A percentile compares a stretch with the other conserved stretches of the same genome.
Evolutionary conservation across 371 early-diverging fungal genomes (phyloP).

Genomic region (Actinomucor elegans): DNA sequence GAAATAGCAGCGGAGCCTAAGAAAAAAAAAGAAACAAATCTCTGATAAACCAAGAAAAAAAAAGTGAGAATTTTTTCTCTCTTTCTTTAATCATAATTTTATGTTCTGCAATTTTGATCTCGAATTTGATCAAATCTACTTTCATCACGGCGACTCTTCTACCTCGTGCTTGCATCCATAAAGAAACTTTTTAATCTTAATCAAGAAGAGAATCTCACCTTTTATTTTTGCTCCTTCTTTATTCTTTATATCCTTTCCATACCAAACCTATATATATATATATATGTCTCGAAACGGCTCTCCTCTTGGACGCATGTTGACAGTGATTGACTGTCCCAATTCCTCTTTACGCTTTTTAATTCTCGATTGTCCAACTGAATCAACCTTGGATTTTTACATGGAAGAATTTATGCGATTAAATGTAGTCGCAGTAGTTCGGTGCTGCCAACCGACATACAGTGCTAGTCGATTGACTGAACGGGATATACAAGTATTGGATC

Average conservation of each 20-base stretch:
- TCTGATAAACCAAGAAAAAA: neutral
- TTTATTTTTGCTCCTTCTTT: neutral
- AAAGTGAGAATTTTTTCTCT: neutral
- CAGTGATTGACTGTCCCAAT: slow-evolving; percentile 27
- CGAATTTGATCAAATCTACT: slow-evolving; percentile 20
- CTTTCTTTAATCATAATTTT: slow-evolving; percentile 9
- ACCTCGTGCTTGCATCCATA: slow-evolving; percentile 18
- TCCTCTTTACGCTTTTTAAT: slow-evolving; percentile 77
- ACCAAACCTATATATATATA: slow-evolving; percentile 1
- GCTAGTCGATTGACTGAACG: slow-evolving; percentile 69
- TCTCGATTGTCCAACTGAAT: slow-evolving; percentile 89
- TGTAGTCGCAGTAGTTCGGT: slow-evolving; percentile 82
- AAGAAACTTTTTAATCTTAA: slow-evolving; percentile 1
- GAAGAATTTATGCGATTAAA: slow-evolving; percentile 74
- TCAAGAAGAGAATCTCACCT: neutral
- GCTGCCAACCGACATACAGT: slow-evolving; percentile 90
- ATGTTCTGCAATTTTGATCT: slow-evolving; percentile 25
- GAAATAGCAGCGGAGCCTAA: neutral
- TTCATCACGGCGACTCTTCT: slow-evolving; percentile 6
- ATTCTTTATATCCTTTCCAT: slow-evolving; percentile 11
- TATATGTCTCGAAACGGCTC: slow-evolving; percentile 27
- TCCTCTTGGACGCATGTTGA: slow-evolving; percentile 33
- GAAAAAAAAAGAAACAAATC: neutral
- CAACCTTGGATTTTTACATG: slow-evolving; percentile 78
- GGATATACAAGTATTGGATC: slow-evolving; percentile 41